Conservation (phyloP, 768 basidiomycete genomes). For the Rhizopogon roseolus region DNA sequence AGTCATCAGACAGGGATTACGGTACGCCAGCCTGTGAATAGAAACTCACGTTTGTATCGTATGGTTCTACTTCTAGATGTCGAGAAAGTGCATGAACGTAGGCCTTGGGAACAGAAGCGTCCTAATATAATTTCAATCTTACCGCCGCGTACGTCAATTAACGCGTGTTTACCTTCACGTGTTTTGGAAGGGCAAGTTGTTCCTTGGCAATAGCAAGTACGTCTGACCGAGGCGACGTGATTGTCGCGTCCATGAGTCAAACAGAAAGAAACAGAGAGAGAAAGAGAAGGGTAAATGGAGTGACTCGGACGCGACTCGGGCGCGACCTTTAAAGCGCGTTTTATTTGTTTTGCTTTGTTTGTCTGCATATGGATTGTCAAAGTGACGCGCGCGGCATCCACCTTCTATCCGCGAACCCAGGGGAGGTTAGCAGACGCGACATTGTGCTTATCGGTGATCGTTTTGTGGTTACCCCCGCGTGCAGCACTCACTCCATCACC, state of each 20-base stretch:
- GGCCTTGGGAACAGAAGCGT: constrained; percentile 7
- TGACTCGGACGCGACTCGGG: not conserved
- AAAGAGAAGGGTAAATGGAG: not conserved
- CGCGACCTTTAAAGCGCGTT: constrained; percentile 7
- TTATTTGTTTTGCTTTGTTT: constrained; percentile 1
- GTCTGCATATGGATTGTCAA: not conserved
- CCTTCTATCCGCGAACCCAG: no score
- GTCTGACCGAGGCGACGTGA: not conserved
- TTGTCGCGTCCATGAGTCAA: not conserved
- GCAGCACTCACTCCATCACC: no score
- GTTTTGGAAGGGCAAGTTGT: constrained; percentile 9
- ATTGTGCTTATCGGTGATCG: no score
- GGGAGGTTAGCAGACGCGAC: no score
- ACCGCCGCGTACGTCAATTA: constrained; percentile 3
- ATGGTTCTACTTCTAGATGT: constrained; percentile 11
- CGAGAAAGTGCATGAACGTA: constrained; percentile 19
- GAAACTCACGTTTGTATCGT: constrained; percentile 17
- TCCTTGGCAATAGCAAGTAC: constrained; percentile 8
- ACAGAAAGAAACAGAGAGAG: not conserved
- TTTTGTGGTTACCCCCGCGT: no score
- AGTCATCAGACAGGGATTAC: not conserved
- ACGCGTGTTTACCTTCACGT: constrained; percentile 3
- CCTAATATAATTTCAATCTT: not conserved
- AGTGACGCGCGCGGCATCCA: no score
- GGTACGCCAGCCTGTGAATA: not conserved